A percentile compares a stretch with the other conserved stretches of the same genome.
Evolutionary conservation across 2,329 filamentous ascomycete genomes (phyloP).

Genomic region (Emergomyces orientalis): DNA sequence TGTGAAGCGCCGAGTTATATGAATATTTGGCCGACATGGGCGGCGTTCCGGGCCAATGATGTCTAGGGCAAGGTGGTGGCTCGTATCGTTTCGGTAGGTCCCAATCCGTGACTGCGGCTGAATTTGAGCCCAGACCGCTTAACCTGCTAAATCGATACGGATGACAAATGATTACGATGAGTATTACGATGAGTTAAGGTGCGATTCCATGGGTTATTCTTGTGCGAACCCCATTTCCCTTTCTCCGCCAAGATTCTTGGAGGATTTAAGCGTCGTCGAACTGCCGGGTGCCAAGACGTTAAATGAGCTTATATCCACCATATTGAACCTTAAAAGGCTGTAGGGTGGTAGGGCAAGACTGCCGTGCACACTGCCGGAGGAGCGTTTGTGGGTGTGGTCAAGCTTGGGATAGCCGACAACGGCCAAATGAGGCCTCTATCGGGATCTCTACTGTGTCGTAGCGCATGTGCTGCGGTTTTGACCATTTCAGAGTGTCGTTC

Average conservation of each 20-base stretch:
- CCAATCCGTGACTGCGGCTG: neutral
- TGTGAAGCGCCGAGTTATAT: neutral
- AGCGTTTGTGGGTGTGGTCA: no score
- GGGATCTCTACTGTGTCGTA: no score
- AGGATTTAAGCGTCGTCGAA: neutral
- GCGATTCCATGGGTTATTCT: neutral
- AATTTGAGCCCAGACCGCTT: no score
- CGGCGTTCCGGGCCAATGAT: neutral
- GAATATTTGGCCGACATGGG: neutral
- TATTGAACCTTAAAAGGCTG: neutral
- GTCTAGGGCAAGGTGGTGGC: no score
- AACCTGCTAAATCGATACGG: no score
- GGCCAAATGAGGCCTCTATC: neutral
- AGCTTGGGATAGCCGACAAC: neutral
- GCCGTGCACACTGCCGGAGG: neutral
- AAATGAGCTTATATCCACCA: conserved; percentile 7
- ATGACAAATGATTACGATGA: neutral
- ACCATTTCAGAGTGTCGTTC: no score
- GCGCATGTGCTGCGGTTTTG: no score
- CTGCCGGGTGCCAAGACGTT: neutral
- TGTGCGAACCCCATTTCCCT: neutral
- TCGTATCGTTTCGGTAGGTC: neutral
- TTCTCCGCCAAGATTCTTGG: no score
- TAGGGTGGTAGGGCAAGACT: neutral
- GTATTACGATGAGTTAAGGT: neutral